These are phyloP conservation scores for Cavenderia fasciculata DNA, from an alignment of 78 protist species.

Conservation along the genomic window DNA sequence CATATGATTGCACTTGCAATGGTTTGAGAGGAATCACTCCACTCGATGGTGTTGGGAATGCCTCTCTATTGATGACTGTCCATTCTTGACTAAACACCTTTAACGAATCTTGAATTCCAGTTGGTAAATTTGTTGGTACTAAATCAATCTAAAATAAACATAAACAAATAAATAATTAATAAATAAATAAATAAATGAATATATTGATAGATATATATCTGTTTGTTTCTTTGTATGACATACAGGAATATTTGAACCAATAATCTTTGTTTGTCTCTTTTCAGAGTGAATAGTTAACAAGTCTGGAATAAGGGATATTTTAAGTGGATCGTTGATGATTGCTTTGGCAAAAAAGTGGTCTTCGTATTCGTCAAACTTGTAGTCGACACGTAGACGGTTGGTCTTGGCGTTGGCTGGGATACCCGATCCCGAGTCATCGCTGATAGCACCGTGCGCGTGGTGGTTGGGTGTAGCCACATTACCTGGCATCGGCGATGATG, in stretches of 20 bases:
- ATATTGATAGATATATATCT: neutral
- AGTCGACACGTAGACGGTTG: neutral
- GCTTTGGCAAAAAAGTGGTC: constrained; percentile 30
- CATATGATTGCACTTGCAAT: neutral
- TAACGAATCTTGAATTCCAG: constrained; percentile 52
- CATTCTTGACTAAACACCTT: constrained; percentile 31
- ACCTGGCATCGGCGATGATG: no score
- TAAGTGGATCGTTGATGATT: constrained; percentile 53
- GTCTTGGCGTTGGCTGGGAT: no score
- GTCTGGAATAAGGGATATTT: constrained; percentile 42
- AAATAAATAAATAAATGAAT: neutral
- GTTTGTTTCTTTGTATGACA: no score
- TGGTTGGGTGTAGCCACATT: no score
- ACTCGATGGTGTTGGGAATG: constrained; percentile 10
- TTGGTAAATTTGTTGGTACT: neutral
- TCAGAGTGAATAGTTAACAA: constrained; percentile 1
- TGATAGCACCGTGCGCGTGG: no score
- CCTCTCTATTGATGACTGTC: constrained; percentile 15
- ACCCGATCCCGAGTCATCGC: no score
- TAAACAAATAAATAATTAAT: neutral
- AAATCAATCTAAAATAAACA: neutral
- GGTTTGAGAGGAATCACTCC: constrained; percentile 2
- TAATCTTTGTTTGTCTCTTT: constrained; percentile 8
- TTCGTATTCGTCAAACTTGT: constrained; percentile 59
- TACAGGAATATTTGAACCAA: constrained; percentile 31